phyloP scores from a whole-genome alignment of 2,329 filamentous ascomycete species.

The Trichoderma cornu-damae region DNA sequence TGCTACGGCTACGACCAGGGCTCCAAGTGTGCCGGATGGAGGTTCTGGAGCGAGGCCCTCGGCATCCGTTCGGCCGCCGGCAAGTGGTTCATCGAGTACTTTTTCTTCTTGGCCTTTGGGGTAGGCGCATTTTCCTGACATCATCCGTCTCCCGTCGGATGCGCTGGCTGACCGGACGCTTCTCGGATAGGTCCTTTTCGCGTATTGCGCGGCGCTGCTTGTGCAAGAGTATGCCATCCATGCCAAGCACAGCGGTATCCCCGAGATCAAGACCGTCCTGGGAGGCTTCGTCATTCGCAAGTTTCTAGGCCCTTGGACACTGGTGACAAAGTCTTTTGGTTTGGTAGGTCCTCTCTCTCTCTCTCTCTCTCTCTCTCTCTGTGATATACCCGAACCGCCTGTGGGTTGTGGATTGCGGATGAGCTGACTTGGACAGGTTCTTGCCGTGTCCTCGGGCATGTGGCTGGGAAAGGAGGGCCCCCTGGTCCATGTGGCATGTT shows the following conservation, averaged over 20 bases:
- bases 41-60: conserved; percentile 72
- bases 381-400: no score
- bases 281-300: conserved; percentile 88
- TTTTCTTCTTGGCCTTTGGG: conserved; percentile 80
- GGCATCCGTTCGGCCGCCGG: conserved; percentile 61
- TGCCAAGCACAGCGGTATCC: conserved; percentile 92
- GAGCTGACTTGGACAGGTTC: conserved; percentile 51
- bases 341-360: no score
- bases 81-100: conserved; percentile 77
- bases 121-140: conserved; percentile 45
- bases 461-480: conserved; percentile 97
- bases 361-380: no score
- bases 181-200: conserved; percentile 66
- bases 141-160: not conserved
- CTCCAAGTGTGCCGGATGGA: conserved; percentile 81
- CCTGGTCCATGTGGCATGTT: conserved; percentile 92
- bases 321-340: conserved; percentile 84
- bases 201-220: conserved; percentile 68
- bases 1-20: conserved; percentile 86
- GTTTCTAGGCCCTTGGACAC: conserved; percentile 83
- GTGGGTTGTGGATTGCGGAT: not conserved
- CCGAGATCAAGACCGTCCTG: conserved; percentile 94
- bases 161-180: not conserved
- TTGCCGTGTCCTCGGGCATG: conserved; percentile 88
- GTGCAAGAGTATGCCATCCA: conserved; percentile 81